Evolutionary conservation across 352 stramenopile species (phyloP), one percentile per base, ranked within the genome.

Genomic region (Albugo candida): DNA sequence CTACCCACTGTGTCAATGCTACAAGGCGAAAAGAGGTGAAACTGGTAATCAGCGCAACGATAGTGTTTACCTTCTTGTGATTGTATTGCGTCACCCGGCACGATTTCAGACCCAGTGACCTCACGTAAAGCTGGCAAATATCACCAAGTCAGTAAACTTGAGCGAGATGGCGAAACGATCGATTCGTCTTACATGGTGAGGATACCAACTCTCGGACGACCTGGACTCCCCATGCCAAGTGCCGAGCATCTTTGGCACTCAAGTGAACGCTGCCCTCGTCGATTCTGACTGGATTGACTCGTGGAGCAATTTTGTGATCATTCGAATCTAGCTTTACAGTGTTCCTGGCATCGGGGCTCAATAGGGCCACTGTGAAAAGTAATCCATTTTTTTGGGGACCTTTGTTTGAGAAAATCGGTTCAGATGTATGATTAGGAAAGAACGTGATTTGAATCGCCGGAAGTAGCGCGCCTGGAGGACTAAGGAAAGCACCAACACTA

Each of bases 361-460:
- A 51, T 2, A 95, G 47, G 11, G 81, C 78, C 20, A 94, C 64
- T 8, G 83, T 95, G 20, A 95, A 49, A 1, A 95, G 51, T 20
- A 92, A 65, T 44, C 81, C 59, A 19, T 76, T 58, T 8, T 81
- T 51, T 13, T 48, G 47, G 12, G 54, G 56, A 19, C 49, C 24
- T 31, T 31, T 80, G 17, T 70, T 80, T 3, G 58, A 64, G 18
- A 77, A 64, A 47, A 91, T 73, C 5, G 81, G 81, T 60, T 93
- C 81, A 0, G 63, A 81, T 34, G 85, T 73, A 10, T 62, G 65
- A 5, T 31, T 31, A 8, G 82, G 83, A 44, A 95, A 95, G 27
- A 94, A 63, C 8, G 83, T 94, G 17, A 94, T 58, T 56, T 95
- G 80, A 45, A 94, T 73, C 49, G 93, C 68, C n/a, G 81, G 77